Evolutionary conservation across 306 rosid genomes (phyloP), one percentile per base, ranked within the genome.

Genomic region (Ochetophila trinervis): DNA sequence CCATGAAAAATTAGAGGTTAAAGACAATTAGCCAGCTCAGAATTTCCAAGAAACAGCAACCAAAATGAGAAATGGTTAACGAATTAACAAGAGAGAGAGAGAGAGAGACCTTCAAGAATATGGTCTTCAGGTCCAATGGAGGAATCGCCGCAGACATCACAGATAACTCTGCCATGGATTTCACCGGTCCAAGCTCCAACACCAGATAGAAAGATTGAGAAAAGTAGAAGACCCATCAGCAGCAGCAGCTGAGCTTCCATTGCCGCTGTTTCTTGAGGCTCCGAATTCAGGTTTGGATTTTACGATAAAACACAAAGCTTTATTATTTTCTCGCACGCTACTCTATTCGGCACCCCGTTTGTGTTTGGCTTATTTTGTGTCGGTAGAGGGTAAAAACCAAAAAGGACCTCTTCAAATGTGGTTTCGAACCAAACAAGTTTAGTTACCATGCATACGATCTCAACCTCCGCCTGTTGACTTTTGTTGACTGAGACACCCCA

Each of bases 111-210:
- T 89, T 93, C 83, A 12, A 93, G 87, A 66, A 86, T 77, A 74
- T 93, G 91, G 21, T 89, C 97, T 77, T 93, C 97, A 53, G 98
- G 97, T 58, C 98, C 94, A 42, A 89, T 68, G 32, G 94, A 80
- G 69, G 97, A 87, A 79, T 93, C 98, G 7, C 86, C 91, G 53
- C 97, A 93, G 62, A 87, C 90, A 77, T 89, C 97, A 74, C 97
- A 93, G 70, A 89, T 76, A 69, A 93, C 98, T 70, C 91, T 77
- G 67, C 98, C 97, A 74, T 87, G 91, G 77, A 93, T 87, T 88
- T 90, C 96, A 67, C 98, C 98, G 1, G 96, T 93, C 98, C 98
- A 93, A 69, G 74, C 94, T 60, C 74, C 79, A n/a, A 69, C 86
- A 22, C 74, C 71, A 51, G 63, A 73, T 30, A 56, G 70, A 67